Evolutionary conservation across 2,329 filamentous ascomycete species (phyloP), one percentile per base, ranked within the genome.

Genomic region (Capronia epimyces): DNA sequence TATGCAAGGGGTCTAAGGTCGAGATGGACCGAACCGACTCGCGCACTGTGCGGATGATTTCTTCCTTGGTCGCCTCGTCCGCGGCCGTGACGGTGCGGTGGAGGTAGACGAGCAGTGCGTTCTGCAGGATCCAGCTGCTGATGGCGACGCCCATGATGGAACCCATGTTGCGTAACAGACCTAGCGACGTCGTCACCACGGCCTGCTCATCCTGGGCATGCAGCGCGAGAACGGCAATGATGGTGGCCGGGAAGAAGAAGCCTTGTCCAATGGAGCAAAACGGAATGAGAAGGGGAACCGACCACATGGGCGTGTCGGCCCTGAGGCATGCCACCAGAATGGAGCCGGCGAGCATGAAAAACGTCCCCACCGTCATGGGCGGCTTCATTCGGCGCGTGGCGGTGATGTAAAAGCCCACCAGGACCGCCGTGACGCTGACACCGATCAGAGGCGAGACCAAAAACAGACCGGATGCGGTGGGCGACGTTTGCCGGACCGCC

Each of bases 401-500:
- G 1, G 69, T 72, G 64, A 74, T 73, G 52, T 71, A 69, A 57
- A 71, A 69, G 24, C 71, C 71, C 10, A 66, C 62, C 3, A 65
- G 65, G 12, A 74, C 67, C 20, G 69, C 69, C 40, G 67, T 70
- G 31, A 72, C 56, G 1, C 67, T 71, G 22, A 69, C 63, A 2
- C 66, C 74, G 21, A 80, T 57, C 1, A 79, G 77, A 2, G 82
- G 82, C 7, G 82, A 69, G 22, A 84, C 75, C 41, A 88, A 80
- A 39, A 80, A 78, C 22, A 86, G 76, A n/a, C 84, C 84, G 0
- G 83, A 86, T 9, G 73, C 69, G 0, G 83, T 86, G 18, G 84
- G 80, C 10, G 74, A 75, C 51, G 81, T 80, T 44, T 83, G 77
- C 24, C 84, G 76, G 12, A 86, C 82, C 48, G 80, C 81, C 63